These are phyloP conservation scores for Carex kokanica DNA, from an alignment of 176 grass and related monocot species.

Conservation along the genomic window DNA sequence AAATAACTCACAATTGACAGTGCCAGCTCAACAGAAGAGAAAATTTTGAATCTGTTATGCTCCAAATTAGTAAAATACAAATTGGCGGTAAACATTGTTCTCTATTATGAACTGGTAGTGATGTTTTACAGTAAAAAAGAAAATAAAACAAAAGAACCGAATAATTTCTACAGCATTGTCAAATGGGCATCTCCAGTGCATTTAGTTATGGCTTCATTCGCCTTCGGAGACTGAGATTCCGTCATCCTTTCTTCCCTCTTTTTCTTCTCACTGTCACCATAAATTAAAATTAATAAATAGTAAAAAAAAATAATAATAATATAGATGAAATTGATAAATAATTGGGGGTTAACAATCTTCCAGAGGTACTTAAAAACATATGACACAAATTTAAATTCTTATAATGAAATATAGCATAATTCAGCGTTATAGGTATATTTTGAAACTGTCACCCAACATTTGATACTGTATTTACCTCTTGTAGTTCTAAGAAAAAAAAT, in stretches of 20 bases:
- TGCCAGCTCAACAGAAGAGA: constrained; percentile 27
- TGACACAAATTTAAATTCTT: not conserved
- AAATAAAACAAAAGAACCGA: constrained; percentile 10
- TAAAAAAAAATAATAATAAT: not conserved
- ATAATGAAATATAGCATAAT: not conserved
- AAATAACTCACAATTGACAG: constrained; percentile 5
- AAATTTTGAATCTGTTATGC: constrained; percentile 42
- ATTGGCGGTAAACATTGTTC: not conserved
- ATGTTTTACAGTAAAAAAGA: constrained; percentile 21
- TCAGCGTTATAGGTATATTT: not conserved
- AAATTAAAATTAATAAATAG: not conserved
- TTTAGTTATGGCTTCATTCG: constrained; percentile 73
- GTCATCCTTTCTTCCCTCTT: constrained; percentile 81
- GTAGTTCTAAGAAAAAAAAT: too few species aligned
- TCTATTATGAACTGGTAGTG: constrained; percentile 23
- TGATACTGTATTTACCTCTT: not conserved
- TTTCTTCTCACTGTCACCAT: constrained; percentile 82
- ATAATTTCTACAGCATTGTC: constrained; percentile 46
- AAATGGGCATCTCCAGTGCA: constrained; percentile 51
- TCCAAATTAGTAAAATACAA: constrained; percentile 31
- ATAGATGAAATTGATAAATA: constrained; percentile 1
- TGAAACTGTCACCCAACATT: not conserved
- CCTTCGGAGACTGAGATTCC: constrained; percentile 45
- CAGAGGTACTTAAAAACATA: not conserved
- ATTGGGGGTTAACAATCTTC: not conserved